Evolutionary conservation across 192 early-diverging fungal species (phyloP).

Genomic region (Physocladia obscura): DNA sequence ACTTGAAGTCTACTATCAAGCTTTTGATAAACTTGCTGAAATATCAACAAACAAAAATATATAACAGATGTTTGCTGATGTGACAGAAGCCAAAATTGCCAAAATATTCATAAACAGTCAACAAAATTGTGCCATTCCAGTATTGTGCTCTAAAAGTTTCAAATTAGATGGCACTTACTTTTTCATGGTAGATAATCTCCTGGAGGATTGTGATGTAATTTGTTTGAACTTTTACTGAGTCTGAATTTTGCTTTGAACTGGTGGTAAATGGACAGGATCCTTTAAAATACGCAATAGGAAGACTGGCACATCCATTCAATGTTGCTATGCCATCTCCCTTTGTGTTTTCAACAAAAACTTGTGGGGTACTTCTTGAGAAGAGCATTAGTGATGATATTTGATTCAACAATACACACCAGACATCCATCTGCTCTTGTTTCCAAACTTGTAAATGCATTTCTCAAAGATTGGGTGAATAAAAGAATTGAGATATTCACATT

Average conservation of each 20-base stretch:
- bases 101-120: constrained; percentile 4
- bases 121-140: neutral
- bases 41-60: no score
- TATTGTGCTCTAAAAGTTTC: neutral
- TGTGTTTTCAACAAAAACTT: constrained; percentile 10
- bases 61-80: no score
- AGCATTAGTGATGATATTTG: neutral
- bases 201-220: neutral
- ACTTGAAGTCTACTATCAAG: no score
- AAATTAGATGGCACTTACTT: neutral
- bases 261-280: neutral
- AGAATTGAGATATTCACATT: neutral
- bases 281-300: constrained; percentile 5
- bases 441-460: neutral
- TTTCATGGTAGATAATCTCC: neutral
- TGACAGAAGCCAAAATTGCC: no score
- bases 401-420: neutral
- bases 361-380: neutral
- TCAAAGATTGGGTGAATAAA: neutral
- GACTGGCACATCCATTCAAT: neutral
- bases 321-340: neutral
- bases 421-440: no score
- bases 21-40: no score
- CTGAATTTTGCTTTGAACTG: neutral
- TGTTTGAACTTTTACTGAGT: neutral